Base-by-base conservation (phyloP, 371 early-diverging fungal species). In the Mucor circinelloides region DNA sequence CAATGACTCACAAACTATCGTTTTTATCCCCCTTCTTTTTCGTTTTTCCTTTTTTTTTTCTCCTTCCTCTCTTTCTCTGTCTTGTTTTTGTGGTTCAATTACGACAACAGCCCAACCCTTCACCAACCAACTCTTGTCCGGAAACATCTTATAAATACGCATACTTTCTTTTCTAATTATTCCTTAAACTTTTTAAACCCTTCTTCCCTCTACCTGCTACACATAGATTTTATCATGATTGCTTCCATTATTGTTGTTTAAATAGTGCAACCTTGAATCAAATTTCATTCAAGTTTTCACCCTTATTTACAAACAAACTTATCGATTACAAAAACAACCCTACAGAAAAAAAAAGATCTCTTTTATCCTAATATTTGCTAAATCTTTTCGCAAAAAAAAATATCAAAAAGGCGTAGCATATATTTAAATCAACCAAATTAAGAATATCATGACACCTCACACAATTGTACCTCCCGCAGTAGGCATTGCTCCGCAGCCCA, bases 401-500 rank as follows among this genome's bases (percentile, higher is more conserved):
- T 40, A 40, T 40, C 40, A 63, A 38, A 19, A 56, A 42, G 40
- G 30, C 30, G 28, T 60, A 42, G 28, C 36, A 46, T 31, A 25
- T 46, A 19, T 48, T 21, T 44, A 25, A 30, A 19, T 30, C 28
- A 15, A 34, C 48, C 23, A 59, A 19, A 66, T 46, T 38, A 60
- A 67, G 13, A 40, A 56, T 19, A 60, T 32, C 60, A 67, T 57
- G 61, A 67, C 62, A 50, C 67, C 55, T 67, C 55, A 60, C 60
- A 63, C 52, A 50, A 27, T 56, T 21, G 55, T 60, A 56, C 31
- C 64, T 21, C 48, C 70, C 64, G 70, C 70, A 55, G 67, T 58
- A 66, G 58, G 44, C 40, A 32, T 36, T 40, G 63, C 64, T 64
- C 62, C 68, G 67, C 68, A 69, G 69, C 57, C 72, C 46, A 67